A percentile compares a stretch with the other conserved stretches of the same genome.
phyloP scores from a whole-genome alignment of 2,329 filamentous ascomycete species.

The Cladosporium sp. region DNA sequence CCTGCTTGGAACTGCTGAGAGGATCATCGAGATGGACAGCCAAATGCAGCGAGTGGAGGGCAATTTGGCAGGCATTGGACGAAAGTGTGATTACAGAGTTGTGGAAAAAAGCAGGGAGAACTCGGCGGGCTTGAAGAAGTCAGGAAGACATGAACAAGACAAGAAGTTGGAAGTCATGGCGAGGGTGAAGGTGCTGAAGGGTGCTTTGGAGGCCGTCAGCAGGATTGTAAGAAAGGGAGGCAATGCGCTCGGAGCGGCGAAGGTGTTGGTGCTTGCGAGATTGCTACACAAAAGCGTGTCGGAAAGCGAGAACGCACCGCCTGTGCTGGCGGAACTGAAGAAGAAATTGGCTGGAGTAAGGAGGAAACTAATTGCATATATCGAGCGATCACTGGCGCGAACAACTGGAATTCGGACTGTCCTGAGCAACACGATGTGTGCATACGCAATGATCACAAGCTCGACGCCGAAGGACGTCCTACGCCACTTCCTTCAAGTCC shows the following conservation, averaged over 20 bases:
- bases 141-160: slow-evolving; percentile 21
- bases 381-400: slow-evolving; percentile 55
- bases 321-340: slow-evolving; percentile 64
- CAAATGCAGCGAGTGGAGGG: slow-evolving; percentile 75
- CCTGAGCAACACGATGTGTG: slow-evolving; percentile 74
- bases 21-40: slow-evolving; percentile 84
- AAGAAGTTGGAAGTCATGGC: slow-evolving; percentile 24
- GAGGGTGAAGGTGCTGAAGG: slow-evolving; percentile 53
- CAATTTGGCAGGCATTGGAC: slow-evolving; percentile 71
- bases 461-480: slow-evolving; percentile 79
- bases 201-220: slow-evolving; percentile 56
- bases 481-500: slow-evolving; percentile 73
- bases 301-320: slow-evolving; percentile 50
- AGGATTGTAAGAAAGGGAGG: slow-evolving; percentile 55
- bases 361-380: slow-evolving; percentile 64
- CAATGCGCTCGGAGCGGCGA: slow-evolving; percentile 62
- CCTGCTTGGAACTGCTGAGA: slow-evolving; percentile 86
- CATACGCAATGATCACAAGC: slow-evolving; percentile 79
- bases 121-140: slow-evolving; percentile 2
- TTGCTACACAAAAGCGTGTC: slow-evolving; percentile 73
- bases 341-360: slow-evolving; percentile 65
- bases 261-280: slow-evolving; percentile 69
- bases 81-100: slow-evolving; percentile 71
- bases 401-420: slow-evolving; percentile 41
- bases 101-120: slow-evolving; percentile 55